Percentiles rank a stretch among this genome's conserved stretches.
These are phyloP conservation scores for Penstemon barbatus DNA, from an alignment of 257 asterid genomes.

Conservation along the genomic window DNA sequence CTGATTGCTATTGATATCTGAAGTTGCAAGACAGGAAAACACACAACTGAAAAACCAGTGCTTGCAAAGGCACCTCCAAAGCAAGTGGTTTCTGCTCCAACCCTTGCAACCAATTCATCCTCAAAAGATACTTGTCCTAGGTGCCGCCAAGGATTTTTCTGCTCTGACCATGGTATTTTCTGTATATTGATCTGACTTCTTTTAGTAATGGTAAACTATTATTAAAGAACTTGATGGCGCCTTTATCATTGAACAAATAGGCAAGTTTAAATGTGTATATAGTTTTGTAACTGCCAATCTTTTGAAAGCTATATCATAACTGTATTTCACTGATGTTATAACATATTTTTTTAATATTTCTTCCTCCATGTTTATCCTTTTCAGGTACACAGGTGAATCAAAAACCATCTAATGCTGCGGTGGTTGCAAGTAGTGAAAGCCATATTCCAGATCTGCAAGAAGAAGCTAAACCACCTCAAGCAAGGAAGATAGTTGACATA, in stretches of 20 bases:
- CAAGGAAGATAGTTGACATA: slow-evolving; percentile 62
- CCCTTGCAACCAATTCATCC: slow-evolving; percentile 35
- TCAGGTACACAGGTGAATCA: slow-evolving; percentile 59
- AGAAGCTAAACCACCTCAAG: slow-evolving; percentile 47
- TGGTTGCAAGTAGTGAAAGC: slow-evolving; percentile 30
- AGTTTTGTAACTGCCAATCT: slow-evolving; percentile 8
- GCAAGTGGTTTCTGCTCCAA: slow-evolving; percentile 40
- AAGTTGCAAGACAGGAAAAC: slow-evolving; percentile 62
- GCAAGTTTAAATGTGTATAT: slow-evolving; percentile 13
- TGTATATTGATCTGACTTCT: not conserved
- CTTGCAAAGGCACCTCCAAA: slow-evolving; percentile 42
- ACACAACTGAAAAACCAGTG: slow-evolving; percentile 53
- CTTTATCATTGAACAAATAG: slow-evolving; percentile 1
- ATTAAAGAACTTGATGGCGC: slow-evolving; percentile 8
- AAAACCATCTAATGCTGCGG: slow-evolving; percentile 33
- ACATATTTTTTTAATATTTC: not conserved
- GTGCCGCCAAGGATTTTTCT: slow-evolving; percentile 94
- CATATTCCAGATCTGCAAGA: slow-evolving; percentile 29
- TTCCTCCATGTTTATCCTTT: not conserved
- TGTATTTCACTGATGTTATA: not conserved
- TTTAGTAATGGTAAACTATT: not conserved
- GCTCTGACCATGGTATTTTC: slow-evolving; percentile 48
- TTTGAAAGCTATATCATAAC: not conserved
- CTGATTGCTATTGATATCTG: slow-evolving; percentile 42
- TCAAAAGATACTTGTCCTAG: slow-evolving; percentile 63